Evolutionary conservation across 2,329 filamentous ascomycete genomes (phyloP), one percentile per base, ranked within the genome.

Genomic region (Conoideocrella luteorostrata): DNA sequence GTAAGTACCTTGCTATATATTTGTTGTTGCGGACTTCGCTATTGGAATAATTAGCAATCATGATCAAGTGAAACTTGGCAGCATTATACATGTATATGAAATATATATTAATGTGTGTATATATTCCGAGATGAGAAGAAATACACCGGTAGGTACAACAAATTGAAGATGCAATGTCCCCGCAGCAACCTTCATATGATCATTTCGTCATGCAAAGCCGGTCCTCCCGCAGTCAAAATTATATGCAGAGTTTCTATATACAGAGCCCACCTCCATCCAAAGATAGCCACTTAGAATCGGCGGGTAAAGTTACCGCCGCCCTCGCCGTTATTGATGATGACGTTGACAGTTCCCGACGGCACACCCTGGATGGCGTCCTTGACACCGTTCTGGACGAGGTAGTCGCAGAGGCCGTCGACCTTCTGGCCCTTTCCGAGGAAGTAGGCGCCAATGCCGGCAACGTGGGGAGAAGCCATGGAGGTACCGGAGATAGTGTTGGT

Each of bases 281-380:
- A n/a, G n/a, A n/a, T n/a, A n/a, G n/a, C n/a, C n/a, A n/a, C n/a
- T 20, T 12, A 21, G 34, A 10, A 20, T 21, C 17, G 34, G 13
- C 20, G 21, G 12, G 34, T 37, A 6, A 15, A 29, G 37, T 39
- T 29, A 6, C 15, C 13, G 41, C 22, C 1, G 17, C 33, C 23
- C 28, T 23, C 39, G 47, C 72, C 73, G 63, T 81, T 80, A 64
- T 75, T 79, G 46, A 71, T 74, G 41, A 82, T 65, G 45, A 65
- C 54, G 66, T 80, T 80, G 53, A 57, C 52, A 41, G 71, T 77
- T 49, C 67, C 63, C 47, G 53, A 61, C 41, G 64, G 66, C 2
- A 74, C 48, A 48, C 57, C 58, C 32, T 60, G 60, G 43, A 74
- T 61, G 50, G 66, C 63, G 44, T 63, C 63, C 48, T 62, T 65